Evolutionary conservation across 2,329 filamentous ascomycete genomes (phyloP).

Genomic region (Beauveria caledonica): DNA sequence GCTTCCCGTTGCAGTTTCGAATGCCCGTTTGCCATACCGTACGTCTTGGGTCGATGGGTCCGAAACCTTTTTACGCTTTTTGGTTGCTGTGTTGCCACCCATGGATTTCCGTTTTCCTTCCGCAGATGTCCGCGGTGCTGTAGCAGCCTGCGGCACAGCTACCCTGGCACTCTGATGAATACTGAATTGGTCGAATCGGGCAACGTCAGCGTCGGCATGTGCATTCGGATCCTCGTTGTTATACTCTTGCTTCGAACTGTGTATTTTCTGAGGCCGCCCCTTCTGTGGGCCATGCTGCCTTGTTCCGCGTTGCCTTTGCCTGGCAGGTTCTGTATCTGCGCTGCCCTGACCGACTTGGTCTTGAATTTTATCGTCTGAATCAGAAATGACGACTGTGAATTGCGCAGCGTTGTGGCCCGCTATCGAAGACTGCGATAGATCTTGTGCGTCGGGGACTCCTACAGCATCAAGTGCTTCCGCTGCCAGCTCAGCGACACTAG

Average conservation of each 20-base stretch:
- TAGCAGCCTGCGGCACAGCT: background rate
- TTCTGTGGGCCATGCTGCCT: background rate
- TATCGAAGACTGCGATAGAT: background rate
- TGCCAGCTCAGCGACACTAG: background rate
- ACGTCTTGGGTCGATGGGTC: background rate
- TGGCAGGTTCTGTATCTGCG: background rate
- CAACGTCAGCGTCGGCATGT: background rate
- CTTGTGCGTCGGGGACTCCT: background rate
- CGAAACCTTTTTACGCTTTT: background rate
- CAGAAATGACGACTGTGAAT: background rate
- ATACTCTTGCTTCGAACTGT: background rate
- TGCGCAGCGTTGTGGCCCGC: background rate
- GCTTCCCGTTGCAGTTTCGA: background rate
- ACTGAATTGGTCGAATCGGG: background rate
- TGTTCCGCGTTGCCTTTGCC: background rate
- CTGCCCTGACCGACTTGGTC: background rate
- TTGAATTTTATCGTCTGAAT: background rate
- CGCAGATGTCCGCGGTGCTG: background rate
- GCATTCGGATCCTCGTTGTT: background rate
- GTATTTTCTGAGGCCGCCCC: background rate
- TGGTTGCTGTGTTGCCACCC: background rate
- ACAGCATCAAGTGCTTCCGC: background rate
- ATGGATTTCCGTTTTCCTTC: background rate
- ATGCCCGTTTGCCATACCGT: background rate
- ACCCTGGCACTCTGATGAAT: background rate